phyloP scores from a whole-genome alignment of 1,139 yeast genomes.

The Debaryomycetaceae sp. region DNA sequence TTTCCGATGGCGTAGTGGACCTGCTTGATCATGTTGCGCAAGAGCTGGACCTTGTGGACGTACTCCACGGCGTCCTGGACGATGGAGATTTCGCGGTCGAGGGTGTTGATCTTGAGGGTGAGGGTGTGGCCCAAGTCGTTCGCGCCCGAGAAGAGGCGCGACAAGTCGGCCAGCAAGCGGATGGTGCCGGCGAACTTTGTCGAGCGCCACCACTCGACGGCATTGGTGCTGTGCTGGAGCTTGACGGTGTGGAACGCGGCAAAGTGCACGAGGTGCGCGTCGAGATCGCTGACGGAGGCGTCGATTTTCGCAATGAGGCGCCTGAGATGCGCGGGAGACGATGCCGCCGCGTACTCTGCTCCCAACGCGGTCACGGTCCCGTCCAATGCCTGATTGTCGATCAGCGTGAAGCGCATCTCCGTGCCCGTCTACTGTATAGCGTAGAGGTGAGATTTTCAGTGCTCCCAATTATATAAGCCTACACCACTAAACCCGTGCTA shows the following conservation, averaged over 20 bases:
- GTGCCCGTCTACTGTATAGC: too few relatives aligned
- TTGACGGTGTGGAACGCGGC: conserved; percentile 16
- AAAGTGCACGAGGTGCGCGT: conserved; percentile 17
- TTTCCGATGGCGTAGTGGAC: conserved; percentile 60
- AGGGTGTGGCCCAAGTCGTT: conserved; percentile 56
- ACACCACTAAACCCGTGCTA: background rate
- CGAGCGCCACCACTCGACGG: conserved; percentile 27
- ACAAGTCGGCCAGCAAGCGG: conserved; percentile 33
- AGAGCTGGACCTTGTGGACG: conserved; percentile 52
- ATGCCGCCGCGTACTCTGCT: conserved; percentile 4
- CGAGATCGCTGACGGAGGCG: conserved; percentile 10
- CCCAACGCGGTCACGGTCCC: conserved; percentile 1
- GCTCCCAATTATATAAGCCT: background rate
- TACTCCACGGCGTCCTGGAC: conserved; percentile 57
- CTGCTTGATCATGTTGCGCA: conserved; percentile 55
- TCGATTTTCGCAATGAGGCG: conserved; percentile 13
- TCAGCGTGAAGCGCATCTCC: conserved; percentile 1
- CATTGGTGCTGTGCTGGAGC: conserved; percentile 26
- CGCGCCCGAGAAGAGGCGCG: conserved; percentile 44
- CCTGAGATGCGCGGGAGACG: conserved; percentile 11
- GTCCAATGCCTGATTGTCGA: conserved; percentile 1
- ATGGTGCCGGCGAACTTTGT: conserved; percentile 25
- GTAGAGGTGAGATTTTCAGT: background rate
- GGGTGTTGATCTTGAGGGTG: conserved; percentile 56
- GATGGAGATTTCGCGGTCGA: conserved; percentile 62